Percentiles rank a stretch among this genome's conserved stretches.
Conservation (phyloP, 163 green algal genomes). For the Prototheca wickerhamii region DNA sequence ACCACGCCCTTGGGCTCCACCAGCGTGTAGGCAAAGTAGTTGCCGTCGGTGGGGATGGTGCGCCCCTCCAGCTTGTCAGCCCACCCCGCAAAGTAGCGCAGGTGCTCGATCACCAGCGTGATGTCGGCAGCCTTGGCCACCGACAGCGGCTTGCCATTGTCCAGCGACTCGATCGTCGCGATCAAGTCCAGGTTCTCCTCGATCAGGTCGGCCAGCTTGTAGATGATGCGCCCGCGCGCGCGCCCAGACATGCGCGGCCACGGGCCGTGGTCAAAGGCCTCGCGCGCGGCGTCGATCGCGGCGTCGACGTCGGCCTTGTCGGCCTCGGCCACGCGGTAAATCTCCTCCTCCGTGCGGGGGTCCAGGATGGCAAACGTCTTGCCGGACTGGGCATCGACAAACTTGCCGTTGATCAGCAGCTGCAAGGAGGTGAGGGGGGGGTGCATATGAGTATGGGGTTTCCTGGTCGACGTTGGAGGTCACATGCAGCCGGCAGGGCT, state of each 20-base stretch:
- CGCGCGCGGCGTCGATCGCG: constrained; percentile 29
- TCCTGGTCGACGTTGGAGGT: neutral
- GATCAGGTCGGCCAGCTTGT: constrained; percentile 54
- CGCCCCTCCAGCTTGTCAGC: constrained; percentile 25
- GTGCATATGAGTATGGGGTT: neutral
- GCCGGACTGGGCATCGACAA: constrained; percentile 23
- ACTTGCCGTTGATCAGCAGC: constrained; percentile 43
- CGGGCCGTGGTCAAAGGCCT: constrained; percentile 40
- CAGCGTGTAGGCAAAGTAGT: constrained; percentile 18
- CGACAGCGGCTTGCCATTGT: constrained; percentile 48
- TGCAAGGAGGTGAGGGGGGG: constrained; percentile 11
- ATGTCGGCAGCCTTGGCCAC: constrained; percentile 14
- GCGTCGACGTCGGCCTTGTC: constrained; percentile 34
- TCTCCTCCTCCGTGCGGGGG: constrained; percentile 30
- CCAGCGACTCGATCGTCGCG: constrained; percentile 49
- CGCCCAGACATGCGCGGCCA: constrained; percentile 39
- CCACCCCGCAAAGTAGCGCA: constrained; percentile 23
- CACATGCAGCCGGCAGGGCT: too few species aligned
- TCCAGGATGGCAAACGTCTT: constrained; percentile 33
- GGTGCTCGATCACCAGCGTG: constrained; percentile 10
- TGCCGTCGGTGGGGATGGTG: constrained; percentile 8
- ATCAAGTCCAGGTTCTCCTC: constrained; percentile 53
- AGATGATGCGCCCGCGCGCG: constrained; percentile 42
- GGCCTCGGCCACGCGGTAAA: constrained; percentile 32
- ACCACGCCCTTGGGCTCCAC: constrained; percentile 19